Evolutionary conservation across 371 early-diverging fungal species (phyloP).

Genomic region (Actinomortierella wolfii): DNA sequence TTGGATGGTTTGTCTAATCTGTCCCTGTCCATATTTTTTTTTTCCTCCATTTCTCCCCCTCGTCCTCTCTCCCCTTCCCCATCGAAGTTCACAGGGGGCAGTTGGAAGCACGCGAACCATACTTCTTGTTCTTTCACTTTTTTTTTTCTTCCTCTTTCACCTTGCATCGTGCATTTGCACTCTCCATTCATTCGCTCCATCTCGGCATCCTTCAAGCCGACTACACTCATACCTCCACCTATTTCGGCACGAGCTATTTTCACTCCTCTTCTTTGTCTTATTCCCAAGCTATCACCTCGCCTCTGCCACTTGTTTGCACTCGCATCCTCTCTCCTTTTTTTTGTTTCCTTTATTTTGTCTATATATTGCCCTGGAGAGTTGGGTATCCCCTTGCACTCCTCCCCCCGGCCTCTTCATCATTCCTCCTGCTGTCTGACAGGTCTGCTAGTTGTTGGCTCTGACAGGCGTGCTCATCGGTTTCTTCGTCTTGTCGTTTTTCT

Average conservation of each 20-base stretch:
- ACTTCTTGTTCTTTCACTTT: not conserved
- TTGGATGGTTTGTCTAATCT: not conserved
- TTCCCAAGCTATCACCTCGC: not conserved
- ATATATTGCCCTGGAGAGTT: not conserved
- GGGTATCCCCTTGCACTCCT: too few relatives aligned
- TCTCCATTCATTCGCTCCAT: not conserved
- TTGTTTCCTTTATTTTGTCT: not conserved
- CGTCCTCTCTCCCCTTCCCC: not conserved
- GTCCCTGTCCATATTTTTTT: not conserved
- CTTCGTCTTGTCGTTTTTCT: too few relatives aligned
- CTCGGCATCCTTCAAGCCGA: too few relatives aligned
- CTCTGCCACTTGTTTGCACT: not conserved
- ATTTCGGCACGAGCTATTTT: too few relatives aligned
- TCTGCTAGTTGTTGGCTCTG: too few relatives aligned
- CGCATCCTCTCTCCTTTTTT: slow-evolving; percentile 3
- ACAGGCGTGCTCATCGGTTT: too few relatives aligned
- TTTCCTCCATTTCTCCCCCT: not conserved
- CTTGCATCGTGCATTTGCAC: not conserved
- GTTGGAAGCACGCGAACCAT: not conserved
- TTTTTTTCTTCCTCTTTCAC: slow-evolving; percentile 1
- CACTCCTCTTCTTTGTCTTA: not conserved
- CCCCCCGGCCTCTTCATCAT: too few relatives aligned
- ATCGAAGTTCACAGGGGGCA: too few relatives aligned
- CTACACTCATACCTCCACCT: too few relatives aligned
- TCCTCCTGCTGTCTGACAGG: too few relatives aligned